Evolutionary conservation across 352 stramenopile species (phyloP), one percentile per base, ranked within the genome.

Genomic region (Saprolegnia diclina): DNA sequence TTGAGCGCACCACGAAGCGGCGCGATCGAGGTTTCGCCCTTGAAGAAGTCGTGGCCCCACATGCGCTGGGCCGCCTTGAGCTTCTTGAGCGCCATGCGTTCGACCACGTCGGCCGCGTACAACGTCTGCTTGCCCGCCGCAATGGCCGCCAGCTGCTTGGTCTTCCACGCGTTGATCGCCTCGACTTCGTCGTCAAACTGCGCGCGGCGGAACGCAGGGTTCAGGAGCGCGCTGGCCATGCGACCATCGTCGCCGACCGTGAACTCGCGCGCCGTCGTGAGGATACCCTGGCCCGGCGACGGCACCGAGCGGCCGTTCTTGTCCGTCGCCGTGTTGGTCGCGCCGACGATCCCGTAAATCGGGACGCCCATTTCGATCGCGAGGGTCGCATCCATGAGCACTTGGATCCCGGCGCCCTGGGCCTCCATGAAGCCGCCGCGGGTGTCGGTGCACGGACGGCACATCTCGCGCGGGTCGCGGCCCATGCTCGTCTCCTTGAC

Each of bases 361-460:
- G 88, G 87, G 46, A 82, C 79, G 26, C 86, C 87, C 82, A 96
- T 95, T 62, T 95, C 88, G 7, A 96, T 69, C 22, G 88, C 88
- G 5, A 96, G 77, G 53, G 93, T 79, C 2, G 85, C 88, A 45
- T 94, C 85, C 88, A 95, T 96, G 40, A 96, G 72, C 13, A 96
- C 59, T 72, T 96, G 88, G 65, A 92, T 95, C 64, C 87, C 88
- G 52, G 87, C 85, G 13, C 88, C 88, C 22, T 96, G 87, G 44
- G 84, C 90, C 73, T 96, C 88, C 85, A 96, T 93, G 65, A 96
- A 96, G 48, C 88, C 88, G 32, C 78, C 88, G 44, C 84, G 81
- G 38, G 82, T 92, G 6, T 78, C 83, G 32, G 85, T 80, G 75
- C 87, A 95, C 45, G 87, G 87, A 44, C 88, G 84, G 54, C 85